phyloP scores from a whole-genome alignment of 1,284 basidiomycete genomes.

The Afroboletus lepidellus region DNA sequence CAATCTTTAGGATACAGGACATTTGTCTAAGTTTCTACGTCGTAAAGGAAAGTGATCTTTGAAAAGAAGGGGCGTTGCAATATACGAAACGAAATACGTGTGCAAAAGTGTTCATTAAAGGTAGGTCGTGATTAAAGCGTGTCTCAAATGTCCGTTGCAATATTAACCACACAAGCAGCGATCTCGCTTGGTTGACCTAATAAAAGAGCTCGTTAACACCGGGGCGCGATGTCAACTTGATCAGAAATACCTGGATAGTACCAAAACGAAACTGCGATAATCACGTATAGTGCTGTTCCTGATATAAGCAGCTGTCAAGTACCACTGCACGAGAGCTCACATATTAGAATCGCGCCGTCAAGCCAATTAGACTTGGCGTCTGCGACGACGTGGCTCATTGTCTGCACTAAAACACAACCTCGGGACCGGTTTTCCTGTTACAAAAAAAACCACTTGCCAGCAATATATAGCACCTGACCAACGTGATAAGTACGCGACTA shows the following conservation, averaged over 20 bases:
- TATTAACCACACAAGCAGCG: slow-evolving; percentile 11
- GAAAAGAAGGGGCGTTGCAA: slow-evolving; percentile 14
- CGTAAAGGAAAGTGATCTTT: slow-evolving; percentile 6
- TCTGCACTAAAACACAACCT: slow-evolving; percentile 48
- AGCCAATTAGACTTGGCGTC: slow-evolving; percentile 88
- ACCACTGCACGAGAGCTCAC: slow-evolving; percentile 36
- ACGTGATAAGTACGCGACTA: slow-evolving; percentile 21
- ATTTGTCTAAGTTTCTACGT: slow-evolving; percentile 8
- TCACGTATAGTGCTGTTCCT: slow-evolving; percentile 35
- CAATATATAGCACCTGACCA: slow-evolving; percentile 38
- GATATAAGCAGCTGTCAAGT: neutral
- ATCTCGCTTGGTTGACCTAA: slow-evolving; percentile 28
- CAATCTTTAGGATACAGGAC: neutral
- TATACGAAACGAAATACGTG: slow-evolving; percentile 15
- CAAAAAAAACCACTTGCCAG: slow-evolving; percentile 22
- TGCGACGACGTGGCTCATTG: slow-evolving; percentile 78
- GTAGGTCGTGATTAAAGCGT: slow-evolving; percentile 2
- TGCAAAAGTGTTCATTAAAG: neutral
- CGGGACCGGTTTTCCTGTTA: neutral
- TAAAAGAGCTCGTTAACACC: slow-evolving; percentile 6
- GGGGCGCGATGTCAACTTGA: neutral
- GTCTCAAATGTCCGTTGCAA: slow-evolving; percentile 7
- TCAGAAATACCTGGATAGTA: slow-evolving; percentile 38
- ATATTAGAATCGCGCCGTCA: slow-evolving; percentile 72
- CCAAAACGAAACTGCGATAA: slow-evolving; percentile 43